Evolutionary conservation across 2,329 filamentous ascomycete species (phyloP).

Genomic region (Neonectria magnoliae): DNA sequence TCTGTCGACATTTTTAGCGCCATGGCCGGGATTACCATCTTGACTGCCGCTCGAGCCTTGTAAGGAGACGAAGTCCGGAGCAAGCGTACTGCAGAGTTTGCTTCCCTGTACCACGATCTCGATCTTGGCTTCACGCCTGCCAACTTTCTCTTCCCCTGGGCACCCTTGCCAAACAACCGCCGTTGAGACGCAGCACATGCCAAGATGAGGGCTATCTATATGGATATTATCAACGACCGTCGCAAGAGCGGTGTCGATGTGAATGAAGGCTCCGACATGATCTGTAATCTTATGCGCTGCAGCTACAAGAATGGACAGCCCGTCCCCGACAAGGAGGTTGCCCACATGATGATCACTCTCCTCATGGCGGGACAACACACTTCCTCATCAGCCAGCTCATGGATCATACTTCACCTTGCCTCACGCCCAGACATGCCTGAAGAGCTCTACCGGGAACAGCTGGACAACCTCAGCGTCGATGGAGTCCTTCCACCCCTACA

Average conservation of each 20-base stretch:
- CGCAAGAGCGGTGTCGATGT: conserved; percentile 57
- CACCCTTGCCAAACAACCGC: conserved; percentile 79
- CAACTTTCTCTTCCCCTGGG: conserved; percentile 86
- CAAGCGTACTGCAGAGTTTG: conserved; percentile 76
- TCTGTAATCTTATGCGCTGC: conserved; percentile 81
- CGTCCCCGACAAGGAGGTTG: conserved; percentile 79
- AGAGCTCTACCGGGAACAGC: conserved; percentile 75
- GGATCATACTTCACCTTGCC: conserved; percentile 80
- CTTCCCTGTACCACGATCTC: conserved; percentile 80
- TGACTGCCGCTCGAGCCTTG: conserved; percentile 79
- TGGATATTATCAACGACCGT: conserved; percentile 74
- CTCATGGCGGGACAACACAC: conserved; percentile 88
- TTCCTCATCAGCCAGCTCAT: conserved; percentile 79
- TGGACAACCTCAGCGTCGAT: conserved; percentile 58
- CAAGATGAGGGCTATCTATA: conserved; percentile 77
- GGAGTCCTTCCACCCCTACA: conserved; percentile 64
- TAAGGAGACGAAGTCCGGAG: conserved; percentile 81
- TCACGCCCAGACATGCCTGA: conserved; percentile 75
- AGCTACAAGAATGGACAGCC: conserved; percentile 77
- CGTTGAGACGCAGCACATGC: conserved; percentile 75
- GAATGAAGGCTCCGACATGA: conserved; percentile 71
- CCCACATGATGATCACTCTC: conserved; percentile 87
- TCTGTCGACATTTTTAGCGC: conserved; percentile 70
- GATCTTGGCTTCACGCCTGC: conserved; percentile 80
- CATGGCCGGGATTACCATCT: conserved; percentile 82